Evolutionary conservation across 2,329 filamentous ascomycete genomes (phyloP).

Genomic region (Phialocephala sp.): DNA sequence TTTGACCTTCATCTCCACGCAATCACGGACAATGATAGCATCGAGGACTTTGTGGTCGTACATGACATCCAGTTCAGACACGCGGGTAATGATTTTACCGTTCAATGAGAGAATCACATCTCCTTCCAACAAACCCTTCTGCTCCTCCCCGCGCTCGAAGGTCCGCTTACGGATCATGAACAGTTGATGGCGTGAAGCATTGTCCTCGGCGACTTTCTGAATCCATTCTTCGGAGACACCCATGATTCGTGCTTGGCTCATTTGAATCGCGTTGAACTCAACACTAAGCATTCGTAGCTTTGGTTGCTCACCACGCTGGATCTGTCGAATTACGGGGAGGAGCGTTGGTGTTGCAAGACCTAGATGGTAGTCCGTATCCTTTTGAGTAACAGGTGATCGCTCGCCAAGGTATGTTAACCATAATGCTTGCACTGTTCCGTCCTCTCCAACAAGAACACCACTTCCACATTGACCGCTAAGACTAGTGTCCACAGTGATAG

Average conservation of each 20-base stretch:
- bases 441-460: slow-evolving; percentile 86
- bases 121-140: slow-evolving; percentile 78
- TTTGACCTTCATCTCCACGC: slow-evolving; percentile 75
- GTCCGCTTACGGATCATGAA: slow-evolving; percentile 97
- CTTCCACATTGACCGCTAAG: slow-evolving; percentile 91
- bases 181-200: slow-evolving; percentile 91
- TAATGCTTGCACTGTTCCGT: slow-evolving; percentile 91
- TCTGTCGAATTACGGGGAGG: slow-evolving; percentile 84
- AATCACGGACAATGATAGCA: slow-evolving; percentile 85
- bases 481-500: slow-evolving; percentile 94
- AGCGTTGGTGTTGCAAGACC: slow-evolving; percentile 88
- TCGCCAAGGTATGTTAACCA: slow-evolving; percentile 98
- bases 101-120: slow-evolving; percentile 93
- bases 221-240: slow-evolving; percentile 97
- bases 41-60: slow-evolving; percentile 86
- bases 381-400: slow-evolving; percentile 75
- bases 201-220: slow-evolving; percentile 82
- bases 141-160: slow-evolving; percentile 66
- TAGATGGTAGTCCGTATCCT: slow-evolving; percentile 96
- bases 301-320: slow-evolving; percentile 79
- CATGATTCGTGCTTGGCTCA: slow-evolving; percentile 97
- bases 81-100: slow-evolving; percentile 88
- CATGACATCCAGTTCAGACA: slow-evolving; percentile 95
- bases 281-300: slow-evolving; percentile 90
- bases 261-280: slow-evolving; percentile 93